Evolutionary conservation across 345 rosid species (phyloP).

Genomic region (Populus alba): DNA sequence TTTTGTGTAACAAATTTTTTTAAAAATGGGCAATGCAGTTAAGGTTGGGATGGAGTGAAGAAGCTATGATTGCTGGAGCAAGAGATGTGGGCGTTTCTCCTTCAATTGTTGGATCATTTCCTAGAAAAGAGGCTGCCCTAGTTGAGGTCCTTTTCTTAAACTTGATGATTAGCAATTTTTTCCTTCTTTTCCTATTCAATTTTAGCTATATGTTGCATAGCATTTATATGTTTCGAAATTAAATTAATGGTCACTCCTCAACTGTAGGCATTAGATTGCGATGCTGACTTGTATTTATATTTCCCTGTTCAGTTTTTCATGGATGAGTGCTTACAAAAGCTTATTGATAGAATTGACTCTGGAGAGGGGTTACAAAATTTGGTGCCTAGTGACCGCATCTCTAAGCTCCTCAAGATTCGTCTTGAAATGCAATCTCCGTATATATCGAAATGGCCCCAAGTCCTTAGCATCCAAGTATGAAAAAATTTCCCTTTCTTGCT

Average conservation of each 20-base stretch:
- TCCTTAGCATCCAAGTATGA: slow-evolving; percentile 84
- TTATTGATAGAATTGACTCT: slow-evolving; percentile 64
- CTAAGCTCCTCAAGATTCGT: slow-evolving; percentile 70
- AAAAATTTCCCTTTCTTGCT: background rate
- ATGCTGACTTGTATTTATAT: slow-evolving; percentile 13
- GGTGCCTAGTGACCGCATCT: slow-evolving; percentile 63
- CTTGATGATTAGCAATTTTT: too few relatives aligned
- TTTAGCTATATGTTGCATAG: background rate
- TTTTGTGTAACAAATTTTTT: background rate
- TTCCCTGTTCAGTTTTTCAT: slow-evolving; percentile 63
- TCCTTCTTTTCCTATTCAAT: too few relatives aligned
- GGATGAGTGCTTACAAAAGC: slow-evolving; percentile 81
- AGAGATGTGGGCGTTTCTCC: slow-evolving; percentile 88
- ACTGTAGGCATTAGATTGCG: background rate
- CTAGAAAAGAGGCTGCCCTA: slow-evolving; percentile 81
- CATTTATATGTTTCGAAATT: too few relatives aligned
- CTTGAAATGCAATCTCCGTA: slow-evolving; percentile 91
- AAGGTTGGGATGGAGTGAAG: slow-evolving; percentile 80
- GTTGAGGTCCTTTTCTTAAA: slow-evolving; percentile 57
- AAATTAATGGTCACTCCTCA: too few relatives aligned
- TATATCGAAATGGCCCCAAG: slow-evolving; percentile 91
- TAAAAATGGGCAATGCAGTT: slow-evolving; percentile 31
- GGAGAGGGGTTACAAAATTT: slow-evolving; percentile 49
- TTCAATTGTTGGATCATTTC: slow-evolving; percentile 78
- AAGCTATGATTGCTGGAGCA: slow-evolving; percentile 88